Conservation (phyloP, 2,329 filamentous ascomycete genomes). For the Aschersonia sp. region DNA sequence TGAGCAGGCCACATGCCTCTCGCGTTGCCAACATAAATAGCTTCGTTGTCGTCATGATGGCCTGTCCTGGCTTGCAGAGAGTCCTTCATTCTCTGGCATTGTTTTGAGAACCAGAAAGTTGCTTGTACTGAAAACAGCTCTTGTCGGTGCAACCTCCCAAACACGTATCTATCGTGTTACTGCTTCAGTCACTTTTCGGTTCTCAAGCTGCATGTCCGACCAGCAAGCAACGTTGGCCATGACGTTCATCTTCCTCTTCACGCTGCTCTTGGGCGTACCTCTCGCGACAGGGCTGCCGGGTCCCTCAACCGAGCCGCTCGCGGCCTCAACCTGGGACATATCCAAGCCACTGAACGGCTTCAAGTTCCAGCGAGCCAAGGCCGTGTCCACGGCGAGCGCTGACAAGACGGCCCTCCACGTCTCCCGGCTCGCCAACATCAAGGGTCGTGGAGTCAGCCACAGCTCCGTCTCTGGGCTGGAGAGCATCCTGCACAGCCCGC, state of each 20-base stretch:
- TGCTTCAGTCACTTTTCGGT: too few species aligned
- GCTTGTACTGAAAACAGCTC: too few species aligned
- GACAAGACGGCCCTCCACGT: slow-evolving; percentile 15
- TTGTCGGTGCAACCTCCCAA: too few species aligned
- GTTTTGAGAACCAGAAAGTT: too few species aligned
- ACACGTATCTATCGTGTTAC: too few species aligned
- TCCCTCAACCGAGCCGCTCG: neutral
- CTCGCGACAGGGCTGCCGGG: slow-evolving; percentile 1
- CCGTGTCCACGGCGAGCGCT: slow-evolving; percentile 9
- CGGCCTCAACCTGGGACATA: slow-evolving; percentile 14
- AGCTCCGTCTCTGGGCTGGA: slow-evolving; percentile 16
- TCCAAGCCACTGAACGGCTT: slow-evolving; percentile 22
- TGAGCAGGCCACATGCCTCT: too few species aligned
- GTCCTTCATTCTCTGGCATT: too few species aligned
- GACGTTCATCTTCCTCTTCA: neutral
- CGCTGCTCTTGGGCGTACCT: slow-evolving; percentile 4
- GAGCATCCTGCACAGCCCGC: slow-evolving; percentile 7
- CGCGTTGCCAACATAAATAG: too few species aligned
- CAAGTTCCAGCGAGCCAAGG: slow-evolving; percentile 19
- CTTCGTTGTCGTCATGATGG: too few species aligned
- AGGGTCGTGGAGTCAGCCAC: slow-evolving; percentile 8
- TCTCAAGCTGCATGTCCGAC: too few species aligned
- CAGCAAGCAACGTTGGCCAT: neutral
- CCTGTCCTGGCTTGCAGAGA: too few species aligned
- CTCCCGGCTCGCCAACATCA: slow-evolving; percentile 19